Base-by-base conservation (phyloP, 1,284 basidiomycete species). In the Trichosporon asahii region DNA sequence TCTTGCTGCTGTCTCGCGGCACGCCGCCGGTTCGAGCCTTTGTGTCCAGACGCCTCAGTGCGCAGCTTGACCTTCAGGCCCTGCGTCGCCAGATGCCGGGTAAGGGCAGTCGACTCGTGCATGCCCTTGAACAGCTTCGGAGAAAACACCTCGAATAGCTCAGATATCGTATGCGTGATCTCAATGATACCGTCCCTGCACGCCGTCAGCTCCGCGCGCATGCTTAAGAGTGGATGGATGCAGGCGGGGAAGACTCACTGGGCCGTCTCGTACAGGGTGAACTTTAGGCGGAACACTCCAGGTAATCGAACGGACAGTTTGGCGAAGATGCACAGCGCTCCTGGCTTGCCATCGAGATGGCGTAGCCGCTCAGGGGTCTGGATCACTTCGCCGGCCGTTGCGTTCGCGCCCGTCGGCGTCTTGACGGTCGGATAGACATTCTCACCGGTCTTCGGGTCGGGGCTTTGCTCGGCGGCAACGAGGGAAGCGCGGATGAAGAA, bases 61-160 rank as follows among this genome's bases (percentile, higher is more conserved):
- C 84, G 72, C 11, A 85, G 73, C 75, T 85, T 85, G 68, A 85
- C 79, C 73, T 84, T 85, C 46, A 84, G 73, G 0, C 84, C 84
- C 69, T 85, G 84, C 18, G 78, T 77, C 0, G 84, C 84, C 8
- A 85, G 76, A 68, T 84, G 83, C 4, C 83, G 74, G 0, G 84
- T 85, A 11, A 85, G 71, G 3, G 76, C 68, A 0, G 84, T 85
- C 61, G 80, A 82, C 53, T 82, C 81, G 15, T 79, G 77, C 84
- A 85, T 85, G 25, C 84, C 84, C 60, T 79, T 82, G 78, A 84
- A 85, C 11, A 82, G 74, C 68, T 85, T 85, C 8, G 84, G 84
- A 21, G 83, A 84, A 68, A 82, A 84, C 21, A 85, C 84, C 68
- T 84, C 82, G 64, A 85, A 85, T 12, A 76, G 72, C 7, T 83